These are phyloP conservation scores for Populus hybrid DNA, from an alignment of 441 rosid genomes.

Conservation along the genomic window DNA sequence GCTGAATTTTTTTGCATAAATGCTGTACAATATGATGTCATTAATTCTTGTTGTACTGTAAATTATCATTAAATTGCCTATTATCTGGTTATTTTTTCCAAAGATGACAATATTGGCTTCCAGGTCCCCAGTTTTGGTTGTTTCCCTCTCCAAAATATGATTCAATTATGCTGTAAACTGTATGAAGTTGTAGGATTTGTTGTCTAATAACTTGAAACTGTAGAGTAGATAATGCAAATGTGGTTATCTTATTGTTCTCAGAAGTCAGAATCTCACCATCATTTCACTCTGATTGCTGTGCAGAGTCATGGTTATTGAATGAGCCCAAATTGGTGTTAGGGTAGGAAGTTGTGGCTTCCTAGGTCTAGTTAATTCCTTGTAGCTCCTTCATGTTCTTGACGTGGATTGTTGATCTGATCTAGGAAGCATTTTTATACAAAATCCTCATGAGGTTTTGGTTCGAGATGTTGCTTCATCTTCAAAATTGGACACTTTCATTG, in stretches of 20 bases:
- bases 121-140: not conserved
- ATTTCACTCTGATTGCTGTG: not conserved
- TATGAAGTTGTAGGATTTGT: not conserved
- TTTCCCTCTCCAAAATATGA: not conserved
- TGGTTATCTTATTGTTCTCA: not conserved
- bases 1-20: not conserved
- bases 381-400: not conserved
- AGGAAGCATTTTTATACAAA: not conserved
- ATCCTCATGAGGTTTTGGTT: not conserved
- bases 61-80: not conserved
- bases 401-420: not conserved
- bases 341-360: not conserved
- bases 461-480: not conserved
- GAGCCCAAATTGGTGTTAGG: not conserved
- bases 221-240: not conserved
- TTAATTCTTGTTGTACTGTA: not conserved
- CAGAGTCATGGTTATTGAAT: not conserved
- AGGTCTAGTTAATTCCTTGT: not conserved
- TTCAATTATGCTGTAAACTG: not conserved
- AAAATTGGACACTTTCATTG: too few relatives aligned
- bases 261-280: not conserved
- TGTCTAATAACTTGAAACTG: not conserved
- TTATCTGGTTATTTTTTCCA: not conserved
- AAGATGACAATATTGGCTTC: not conserved
- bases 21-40: slow-evolving; percentile 7